Conservation (phyloP, 306 rosid species). For the Potentilla sterilis region DNA sequence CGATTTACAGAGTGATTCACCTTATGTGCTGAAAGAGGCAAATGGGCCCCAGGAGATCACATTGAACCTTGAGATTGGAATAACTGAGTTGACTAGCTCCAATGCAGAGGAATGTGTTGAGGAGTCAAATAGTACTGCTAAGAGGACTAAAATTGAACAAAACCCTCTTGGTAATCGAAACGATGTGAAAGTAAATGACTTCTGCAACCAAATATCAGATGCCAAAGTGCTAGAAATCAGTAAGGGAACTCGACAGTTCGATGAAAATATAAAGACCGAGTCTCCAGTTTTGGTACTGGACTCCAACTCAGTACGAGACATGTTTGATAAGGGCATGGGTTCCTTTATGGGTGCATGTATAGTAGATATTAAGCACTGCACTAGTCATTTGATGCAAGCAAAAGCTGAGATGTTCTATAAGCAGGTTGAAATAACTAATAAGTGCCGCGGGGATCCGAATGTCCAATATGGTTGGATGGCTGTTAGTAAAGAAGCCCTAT, state of each 20-base stretch:
- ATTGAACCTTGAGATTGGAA: slow-evolving; percentile 31
- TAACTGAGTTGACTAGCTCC: slow-evolving; percentile 19
- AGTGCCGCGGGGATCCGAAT: slow-evolving; percentile 30
- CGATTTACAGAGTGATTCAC: slow-evolving; percentile 17
- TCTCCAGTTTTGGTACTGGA: slow-evolving; percentile 14
- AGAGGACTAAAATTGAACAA: slow-evolving; percentile 10
- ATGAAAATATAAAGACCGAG: slow-evolving; percentile 6
- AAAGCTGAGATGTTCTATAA: slow-evolving; percentile 25
- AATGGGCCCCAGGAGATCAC: slow-evolving; percentile 20
- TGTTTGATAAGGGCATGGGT: slow-evolving; percentile 16
- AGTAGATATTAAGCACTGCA: slow-evolving; percentile 23
- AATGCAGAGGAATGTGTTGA: slow-evolving; percentile 21
- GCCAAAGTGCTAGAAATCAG: slow-evolving; percentile 5
- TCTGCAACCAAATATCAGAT: slow-evolving; percentile 9
- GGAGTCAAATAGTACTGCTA: slow-evolving; percentile 21
- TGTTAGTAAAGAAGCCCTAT: slow-evolving; percentile 11
- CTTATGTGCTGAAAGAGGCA: slow-evolving; percentile 18
- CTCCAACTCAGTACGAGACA: slow-evolving; percentile 14
- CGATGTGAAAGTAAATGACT: background rate
- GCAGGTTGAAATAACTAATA: slow-evolving; percentile 27
- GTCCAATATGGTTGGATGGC: slow-evolving; percentile 33
- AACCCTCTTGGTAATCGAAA: background rate
- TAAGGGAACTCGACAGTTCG: background rate
- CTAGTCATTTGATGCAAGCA: slow-evolving; percentile 19
- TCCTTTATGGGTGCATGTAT: slow-evolving; percentile 5